Conservation (phyloP, 495 filamentous ascomycete species). For the Aspergillus indologenus region DNA sequence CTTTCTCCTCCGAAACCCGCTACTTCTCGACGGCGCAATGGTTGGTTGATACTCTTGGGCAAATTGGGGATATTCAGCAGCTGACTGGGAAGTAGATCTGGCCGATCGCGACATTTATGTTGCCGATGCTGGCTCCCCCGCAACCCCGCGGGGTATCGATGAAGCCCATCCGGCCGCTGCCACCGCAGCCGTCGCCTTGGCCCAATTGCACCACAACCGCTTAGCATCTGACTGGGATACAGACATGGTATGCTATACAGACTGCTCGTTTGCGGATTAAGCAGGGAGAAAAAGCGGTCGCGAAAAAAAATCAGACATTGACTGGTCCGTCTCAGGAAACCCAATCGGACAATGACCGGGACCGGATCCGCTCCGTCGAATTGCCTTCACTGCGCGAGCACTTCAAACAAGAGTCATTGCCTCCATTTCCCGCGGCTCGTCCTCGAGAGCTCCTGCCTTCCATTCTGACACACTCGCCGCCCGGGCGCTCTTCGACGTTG, state of each 20-base stretch:
- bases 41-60: constrained; percentile 17
- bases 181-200: constrained; percentile 80
- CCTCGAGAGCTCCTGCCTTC: constrained; percentile 77
- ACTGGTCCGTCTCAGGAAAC: constrained; percentile 51
- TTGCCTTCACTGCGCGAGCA: constrained; percentile 71
- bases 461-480: constrained; percentile 74
- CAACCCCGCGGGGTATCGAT: constrained; percentile 69
- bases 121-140: constrained; percentile 67
- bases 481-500: constrained; percentile 80
- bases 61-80: constrained; percentile 3
- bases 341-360: constrained; percentile 69
- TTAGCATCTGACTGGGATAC: constrained; percentile 80
- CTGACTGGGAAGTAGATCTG: constrained; percentile 39
- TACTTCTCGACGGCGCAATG: constrained; percentile 38
- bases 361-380: constrained; percentile 62
- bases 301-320: neutral
- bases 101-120: constrained; percentile 52
- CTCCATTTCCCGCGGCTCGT: constrained; percentile 56
- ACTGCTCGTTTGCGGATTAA: neutral
- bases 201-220: constrained; percentile 81
- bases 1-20: constrained; percentile 54
- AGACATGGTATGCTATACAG: constrained; percentile 62
- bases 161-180: constrained; percentile 69
- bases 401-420: constrained; percentile 66
- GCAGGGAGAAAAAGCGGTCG: neutral